These are phyloP conservation scores for Curvularia eragrostidis DNA, from an alignment of 2,329 filamentous ascomycete genomes.

Conservation along the genomic window DNA sequence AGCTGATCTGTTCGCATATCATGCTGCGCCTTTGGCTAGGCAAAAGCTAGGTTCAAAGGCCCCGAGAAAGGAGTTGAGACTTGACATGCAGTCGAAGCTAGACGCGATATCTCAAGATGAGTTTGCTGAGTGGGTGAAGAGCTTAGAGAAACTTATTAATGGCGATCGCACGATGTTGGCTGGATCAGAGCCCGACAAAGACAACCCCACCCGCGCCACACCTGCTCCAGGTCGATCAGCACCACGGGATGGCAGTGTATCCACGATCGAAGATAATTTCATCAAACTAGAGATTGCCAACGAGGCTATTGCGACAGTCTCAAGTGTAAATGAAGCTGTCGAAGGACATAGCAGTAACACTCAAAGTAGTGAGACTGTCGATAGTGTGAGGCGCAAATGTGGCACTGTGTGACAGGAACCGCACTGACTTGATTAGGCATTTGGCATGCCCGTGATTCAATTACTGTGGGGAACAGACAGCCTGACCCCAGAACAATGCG, in stretches of 20 bases:
- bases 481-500: background rate
- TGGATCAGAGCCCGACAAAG: conserved; percentile 7
- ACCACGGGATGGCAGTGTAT: background rate
- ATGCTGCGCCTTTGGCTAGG: conserved; percentile 28
- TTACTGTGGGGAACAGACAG: conserved; percentile 4
- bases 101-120: conserved; percentile 15
- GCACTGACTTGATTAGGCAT: background rate
- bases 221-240: conserved; percentile 10
- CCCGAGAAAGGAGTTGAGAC: conserved; percentile 16
- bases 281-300: conserved; percentile 6
- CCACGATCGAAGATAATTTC: background rate
- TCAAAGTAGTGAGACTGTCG: background rate
- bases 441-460: conserved; percentile 3
- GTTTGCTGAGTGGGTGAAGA: conserved; percentile 25
- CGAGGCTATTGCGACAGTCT: background rate
- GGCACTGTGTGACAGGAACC: background rate
- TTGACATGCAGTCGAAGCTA: conserved; percentile 23
- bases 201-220: conserved; percentile 3
- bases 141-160: conserved; percentile 22
- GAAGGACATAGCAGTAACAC: background rate
- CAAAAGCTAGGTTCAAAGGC: conserved; percentile 18
- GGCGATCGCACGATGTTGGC: conserved; percentile 33
- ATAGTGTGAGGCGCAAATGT: background rate
- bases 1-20: conserved; percentile 36
- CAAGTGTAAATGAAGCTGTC: background rate